Evolutionary conservation across 768 basidiomycete species (phyloP), one percentile per base, ranked within the genome.

Genomic region (Leccinellum rugosiceps): DNA sequence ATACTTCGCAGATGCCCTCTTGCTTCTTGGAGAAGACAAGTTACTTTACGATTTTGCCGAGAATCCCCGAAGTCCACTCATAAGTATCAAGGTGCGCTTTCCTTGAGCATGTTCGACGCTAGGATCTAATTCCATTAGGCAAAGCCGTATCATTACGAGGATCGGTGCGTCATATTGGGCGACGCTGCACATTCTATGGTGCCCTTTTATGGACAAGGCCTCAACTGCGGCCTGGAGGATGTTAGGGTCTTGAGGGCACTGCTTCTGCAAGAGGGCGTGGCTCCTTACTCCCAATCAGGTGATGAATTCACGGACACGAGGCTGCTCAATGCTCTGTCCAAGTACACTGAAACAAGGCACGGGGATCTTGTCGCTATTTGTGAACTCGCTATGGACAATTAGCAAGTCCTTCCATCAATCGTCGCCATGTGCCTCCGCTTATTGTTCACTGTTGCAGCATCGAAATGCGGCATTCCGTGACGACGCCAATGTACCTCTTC

Each of bases 181-280:
- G 96, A 99, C 73, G 89, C 96, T 41, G 92, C 94, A 11, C 96
- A 99, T 74, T 90, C 93, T 44, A 98, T 98, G 94, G 94, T 95
- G n/a, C 95, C 96, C 60, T 95, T 94, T 76, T 94, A 90, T 71
- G 91, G 96, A 44, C 96, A 99, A 79, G 96, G 96, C 43, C 81
- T 98, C 64, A 99, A 99, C 69, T 97, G 95, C 69, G 96, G 96
- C 15, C 82, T 99, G 52, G 96, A 99, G 75, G 96, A 99, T 73
- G 94, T 98, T 65, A 85, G 97, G 63, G 84, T 98, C 52, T 80
- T 99, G 62, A 83, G 86, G 58, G 79, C 83, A 30, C 75, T 94
- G 55, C 79, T 98, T 66, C 82, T 83, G 55, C 80, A 86, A 58
- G 85, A 89, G 72, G 80, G 80, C 15, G 87, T 95, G 57, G 80